Evolutionary conservation across 2,329 filamentous ascomycete species (phyloP).

Genomic region (Colletotrichum tropicicola): DNA sequence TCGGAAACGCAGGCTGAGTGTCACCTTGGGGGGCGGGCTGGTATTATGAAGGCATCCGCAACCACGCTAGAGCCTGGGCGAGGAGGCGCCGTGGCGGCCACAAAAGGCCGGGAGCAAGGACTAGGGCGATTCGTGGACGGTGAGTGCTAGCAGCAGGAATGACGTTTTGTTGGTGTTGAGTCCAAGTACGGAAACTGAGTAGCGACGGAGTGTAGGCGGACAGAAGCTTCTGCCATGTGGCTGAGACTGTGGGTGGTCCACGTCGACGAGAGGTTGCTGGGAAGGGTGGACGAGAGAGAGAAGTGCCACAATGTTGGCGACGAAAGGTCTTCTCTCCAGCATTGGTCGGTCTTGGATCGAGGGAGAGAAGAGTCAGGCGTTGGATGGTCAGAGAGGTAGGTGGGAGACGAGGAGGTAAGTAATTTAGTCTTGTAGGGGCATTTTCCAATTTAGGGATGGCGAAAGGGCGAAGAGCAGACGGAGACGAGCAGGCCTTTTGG

Average conservation of each 20-base stretch:
- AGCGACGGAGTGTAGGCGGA: background rate
- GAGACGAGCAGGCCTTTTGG: background rate
- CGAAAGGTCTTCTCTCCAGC: background rate
- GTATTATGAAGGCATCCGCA: slow-evolving; percentile 29
- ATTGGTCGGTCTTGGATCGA: background rate
- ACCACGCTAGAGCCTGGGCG: slow-evolving; percentile 12
- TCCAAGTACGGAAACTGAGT: background rate
- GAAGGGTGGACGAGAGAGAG: background rate
- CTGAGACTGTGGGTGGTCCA: background rate
- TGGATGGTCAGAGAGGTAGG: background rate
- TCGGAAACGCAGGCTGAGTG: background rate
- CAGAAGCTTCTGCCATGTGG: slow-evolving; percentile 9
- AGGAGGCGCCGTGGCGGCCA: slow-evolving; percentile 17
- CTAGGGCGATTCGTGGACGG: background rate
- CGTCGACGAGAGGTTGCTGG: background rate
- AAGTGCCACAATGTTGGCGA: background rate
- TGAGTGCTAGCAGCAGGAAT: slow-evolving; percentile 8
- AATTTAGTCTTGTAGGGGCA: background rate
- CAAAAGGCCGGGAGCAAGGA: slow-evolving; percentile 17
- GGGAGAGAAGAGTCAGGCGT: background rate
- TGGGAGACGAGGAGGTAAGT: slow-evolving; percentile 1
- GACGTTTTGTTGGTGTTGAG: slow-evolving; percentile 13
- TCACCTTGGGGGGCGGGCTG: background rate
- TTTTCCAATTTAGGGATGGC: background rate
- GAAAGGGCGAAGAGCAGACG: slow-evolving; percentile 1